Evolutionary conservation across 2,329 filamentous ascomycete genomes (phyloP), one percentile per base, ranked within the genome.

Genomic region (Calonectria hawksworthii): DNA sequence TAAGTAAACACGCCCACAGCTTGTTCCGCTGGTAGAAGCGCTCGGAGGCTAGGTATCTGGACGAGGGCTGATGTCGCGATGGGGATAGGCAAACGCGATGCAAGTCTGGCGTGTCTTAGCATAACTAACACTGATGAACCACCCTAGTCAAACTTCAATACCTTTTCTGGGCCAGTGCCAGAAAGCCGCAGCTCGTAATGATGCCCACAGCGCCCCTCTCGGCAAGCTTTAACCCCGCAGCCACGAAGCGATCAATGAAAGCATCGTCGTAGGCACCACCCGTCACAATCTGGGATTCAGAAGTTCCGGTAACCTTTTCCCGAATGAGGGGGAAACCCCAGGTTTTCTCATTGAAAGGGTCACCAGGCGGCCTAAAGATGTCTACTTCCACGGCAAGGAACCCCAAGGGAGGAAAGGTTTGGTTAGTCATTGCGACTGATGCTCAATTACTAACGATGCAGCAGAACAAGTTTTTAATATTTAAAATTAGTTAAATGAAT

Each of bases 141-240:
- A n/a, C n/a, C 6, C 13, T 61, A 26, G 4, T 5, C 14, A 5
- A 14, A 50, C 14, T 21, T 1, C 74, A 75, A 67, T 74, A 84
- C 83, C 77, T 76, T 8, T 77, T 76, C 64, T 86, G 84, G 1
- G 83, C 83, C 79, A 85, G 82, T 23, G 84, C 84, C 8, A 86
- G 77, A 68, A 86, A 86, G 1, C 85, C 85, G 66, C 85, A 86
- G 77, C 84, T 86, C 1, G 85, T 86, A 41, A 86, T 83, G 61
- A 86, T 82, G 30, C 84, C 84, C 4, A 86, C 80, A 26, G 80
- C 80, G 1, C 85, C 85, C 56, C 79, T 77, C 14, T 83, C 77
- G 7, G 82, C 82, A 1, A 86, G 80, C 44, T 75, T 83, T 63
- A 79, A 66, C 4, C 84, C 83, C 1, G 85, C 83, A 30, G 78